A percentile compares a stretch with the other conserved stretches of the same genome.
These are phyloP conservation scores for Strobilomyces dryophilus DNA, from an alignment of 768 basidiomycete species.

Conservation along the genomic window DNA sequence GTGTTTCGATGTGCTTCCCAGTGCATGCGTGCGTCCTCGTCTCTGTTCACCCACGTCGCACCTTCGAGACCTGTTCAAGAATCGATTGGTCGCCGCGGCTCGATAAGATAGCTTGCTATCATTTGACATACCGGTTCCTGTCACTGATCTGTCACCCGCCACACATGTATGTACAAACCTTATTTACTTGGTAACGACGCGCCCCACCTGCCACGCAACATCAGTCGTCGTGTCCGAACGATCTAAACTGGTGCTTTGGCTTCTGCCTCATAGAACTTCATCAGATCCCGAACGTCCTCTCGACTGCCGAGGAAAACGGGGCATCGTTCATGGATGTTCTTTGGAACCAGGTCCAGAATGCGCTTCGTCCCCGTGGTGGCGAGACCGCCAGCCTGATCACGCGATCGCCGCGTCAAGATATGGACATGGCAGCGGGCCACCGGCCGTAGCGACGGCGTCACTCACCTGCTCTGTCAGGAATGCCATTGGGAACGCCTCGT, in stretches of 20 bases:
- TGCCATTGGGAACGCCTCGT: conserved; percentile 98
- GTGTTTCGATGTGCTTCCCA: too few species aligned
- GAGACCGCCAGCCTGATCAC: conserved; percentile 81
- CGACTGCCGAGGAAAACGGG: conserved; percentile 90
- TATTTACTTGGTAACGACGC: conserved; percentile 6
- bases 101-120: too few species aligned
- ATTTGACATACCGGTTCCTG: too few species aligned
- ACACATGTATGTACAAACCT: neutral
- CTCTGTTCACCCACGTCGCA: too few species aligned
- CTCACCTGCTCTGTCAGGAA: conserved; percentile 88
- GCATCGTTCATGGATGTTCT: conserved; percentile 85
- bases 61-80: too few species aligned
- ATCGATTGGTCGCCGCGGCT: too few species aligned
- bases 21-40: neutral
- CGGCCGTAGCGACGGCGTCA: neutral
- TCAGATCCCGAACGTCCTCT: conserved; percentile 89
- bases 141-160: too few species aligned
- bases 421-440: neutral
- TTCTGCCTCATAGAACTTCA: conserved; percentile 72
- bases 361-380: conserved; percentile 94
- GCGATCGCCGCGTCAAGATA: neutral
- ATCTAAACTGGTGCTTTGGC: conserved; percentile 12
- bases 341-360: conserved; percentile 88
- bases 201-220: neutral
- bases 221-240: neutral